These are phyloP conservation scores for Leccinum subrobustum DNA, from an alignment of 1,284 basidiomycete genomes.

Conservation along the genomic window DNA sequence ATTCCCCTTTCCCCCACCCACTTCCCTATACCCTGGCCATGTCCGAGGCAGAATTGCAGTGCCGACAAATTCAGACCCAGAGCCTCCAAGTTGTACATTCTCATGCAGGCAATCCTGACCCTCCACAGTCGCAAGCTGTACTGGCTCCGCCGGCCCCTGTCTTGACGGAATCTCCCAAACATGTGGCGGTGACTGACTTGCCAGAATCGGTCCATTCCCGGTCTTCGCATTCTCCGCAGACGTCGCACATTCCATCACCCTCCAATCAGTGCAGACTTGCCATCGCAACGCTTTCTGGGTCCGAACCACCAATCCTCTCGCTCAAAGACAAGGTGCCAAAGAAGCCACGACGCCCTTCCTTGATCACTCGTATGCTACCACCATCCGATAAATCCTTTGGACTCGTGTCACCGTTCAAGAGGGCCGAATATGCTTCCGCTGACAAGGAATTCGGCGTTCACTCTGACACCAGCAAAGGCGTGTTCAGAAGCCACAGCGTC, in stretches of 20 bases:
- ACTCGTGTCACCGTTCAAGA: conserved; percentile 26
- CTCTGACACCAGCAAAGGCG: conserved; percentile 14
- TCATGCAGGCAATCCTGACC: too few relatives aligned
- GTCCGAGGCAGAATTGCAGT: too few relatives aligned
- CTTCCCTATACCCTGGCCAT: too few relatives aligned
- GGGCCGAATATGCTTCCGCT: conserved; percentile 2
- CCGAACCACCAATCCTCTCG: background rate
- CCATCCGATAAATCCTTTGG: conserved; percentile 18
- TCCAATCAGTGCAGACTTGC: conserved; percentile 1
- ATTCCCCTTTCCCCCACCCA: too few relatives aligned
- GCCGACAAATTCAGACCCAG: too few relatives aligned
- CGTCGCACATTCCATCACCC: conserved; percentile 6
- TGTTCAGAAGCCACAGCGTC: conserved; percentile 28
- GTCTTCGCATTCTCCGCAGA: conserved; percentile 5
- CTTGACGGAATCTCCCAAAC: too few relatives aligned
- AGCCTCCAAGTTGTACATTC: too few relatives aligned
- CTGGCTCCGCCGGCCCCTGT: too few relatives aligned
- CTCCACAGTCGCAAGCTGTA: too few relatives aligned
- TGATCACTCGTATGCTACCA: conserved; percentile 18
- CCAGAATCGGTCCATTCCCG: conserved; percentile 9
- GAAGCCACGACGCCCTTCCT: conserved; percentile 21
- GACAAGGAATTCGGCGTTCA: conserved; percentile 33
- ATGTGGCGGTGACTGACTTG: background rate
- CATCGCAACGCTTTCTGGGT: background rate
- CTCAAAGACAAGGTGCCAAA: conserved; percentile 3